Evolutionary conservation across 768 basidiomycete species (phyloP), one percentile per base, ranked within the genome.

Genomic region (Trametes gibbosa): DNA sequence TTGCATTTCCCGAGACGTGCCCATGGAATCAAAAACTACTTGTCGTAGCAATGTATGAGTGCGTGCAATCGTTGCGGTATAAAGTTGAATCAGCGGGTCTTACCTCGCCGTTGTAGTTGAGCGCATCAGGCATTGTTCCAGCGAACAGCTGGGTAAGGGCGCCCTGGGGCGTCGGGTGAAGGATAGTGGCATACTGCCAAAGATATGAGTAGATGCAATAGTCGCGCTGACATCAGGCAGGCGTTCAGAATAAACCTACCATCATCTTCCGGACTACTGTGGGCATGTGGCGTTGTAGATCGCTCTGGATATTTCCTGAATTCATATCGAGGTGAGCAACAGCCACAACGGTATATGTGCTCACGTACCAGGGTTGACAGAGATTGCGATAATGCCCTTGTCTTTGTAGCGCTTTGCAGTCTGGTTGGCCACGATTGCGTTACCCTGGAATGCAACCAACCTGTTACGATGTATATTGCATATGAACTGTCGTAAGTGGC

Each of bases 361-460:
- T 14, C 14, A n/a, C 62, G 55, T 40, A 68, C 83, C 82, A 1
- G 84, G 82, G 58, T 83, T 75, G 34, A 81, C 62, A 10, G 79
- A 70, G 34, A 63, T 50, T 23, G 78, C 78, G 0, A 84, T 70
- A 50, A 85, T 77, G 29, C 65, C 64, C 8, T 79, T 76, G 58
- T 79, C 65, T 23, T 70, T 76, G 61, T 81, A 79, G 51, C 79
- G 74, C 56, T 78, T 69, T 14, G 79, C 79, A 12, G 82, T 66
- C 64, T 84, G 81, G n/a, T 71, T 65, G 5, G 81, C 73, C 10
- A 79, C 68, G 6, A 83, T 73, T 0, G 77, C 72, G 52, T 82
- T 79, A 7, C 71, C 81, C 80, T 82, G 16, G 10, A 32, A 10
- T 32, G 10, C 29, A 32, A 32, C 10, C 29, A 32, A 32, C 29